Base-by-base conservation (phyloP, 2,329 filamentous ascomycete species). In the Ustulina deusta region DNA sequence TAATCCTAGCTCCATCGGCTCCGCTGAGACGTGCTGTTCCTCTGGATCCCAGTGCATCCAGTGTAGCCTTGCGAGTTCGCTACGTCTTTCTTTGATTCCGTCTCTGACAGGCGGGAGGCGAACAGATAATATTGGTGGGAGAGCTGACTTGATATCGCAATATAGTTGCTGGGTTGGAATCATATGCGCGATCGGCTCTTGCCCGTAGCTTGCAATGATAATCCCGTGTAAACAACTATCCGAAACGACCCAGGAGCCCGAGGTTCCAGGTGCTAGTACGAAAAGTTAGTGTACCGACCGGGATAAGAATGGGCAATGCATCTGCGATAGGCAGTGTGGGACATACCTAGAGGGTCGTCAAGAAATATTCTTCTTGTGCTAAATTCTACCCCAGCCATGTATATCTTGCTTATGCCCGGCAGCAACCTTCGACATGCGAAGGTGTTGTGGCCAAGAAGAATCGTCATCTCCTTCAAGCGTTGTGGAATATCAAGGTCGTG, bases 111-210 rank as follows among this genome's bases (percentile, higher is more conserved):
- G 46, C 6, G 46, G 25, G 13, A 51, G 13, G 2, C 15, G 2
- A 11, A 51, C 22, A 17, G 46, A 51, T 20, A 27, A 17, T 29
- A 51, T 6, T 29, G 25, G 5, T 51, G 46, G 46, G 13, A 51
- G 25, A 29, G 46, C 22, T 9, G 46, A 51, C 25, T 15, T 51
- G 3, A 51, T 29, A 51, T 51, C 46, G 11, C 13, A 2, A n/a
- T 29, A 51, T 32, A 51, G 7, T 32, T 32, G 4, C 4, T 32
- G 46, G 46, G 22, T 6, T 32, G 46, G 46, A n/a, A 51, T 51
- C 46, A 51, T 51, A 51, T 51, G 46, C 13, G 46, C 46, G 15
- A 51, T 51, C 7, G 46, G 46, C 25, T 51, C 46, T 29, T 32
- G 46, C 2, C 25, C 25, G 46, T 51, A 51, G 27, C 46, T 32